Evolutionary conservation across 768 basidiomycete species (phyloP).

Genomic region (Tricholoma furcatifolium): DNA sequence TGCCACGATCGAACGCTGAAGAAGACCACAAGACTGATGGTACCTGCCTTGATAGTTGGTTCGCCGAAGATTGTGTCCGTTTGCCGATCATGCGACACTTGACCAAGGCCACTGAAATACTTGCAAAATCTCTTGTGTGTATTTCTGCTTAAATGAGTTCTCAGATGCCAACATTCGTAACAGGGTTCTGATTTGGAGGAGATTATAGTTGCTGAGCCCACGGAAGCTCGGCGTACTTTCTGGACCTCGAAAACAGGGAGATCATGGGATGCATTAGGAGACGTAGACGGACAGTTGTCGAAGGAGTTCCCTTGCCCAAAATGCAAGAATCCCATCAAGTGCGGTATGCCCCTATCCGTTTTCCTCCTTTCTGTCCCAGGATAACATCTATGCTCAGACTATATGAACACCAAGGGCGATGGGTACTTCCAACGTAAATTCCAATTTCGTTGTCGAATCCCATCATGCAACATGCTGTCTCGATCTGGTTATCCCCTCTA

Average conservation of each 20-base stretch:
- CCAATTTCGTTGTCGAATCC: slow-evolving; percentile 9
- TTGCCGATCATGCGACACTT: slow-evolving; percentile 8
- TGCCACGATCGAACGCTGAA: background rate
- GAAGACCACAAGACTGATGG: background rate
- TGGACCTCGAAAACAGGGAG: slow-evolving; percentile 2
- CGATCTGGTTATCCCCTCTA: background rate
- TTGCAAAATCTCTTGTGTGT: slow-evolving; percentile 8
- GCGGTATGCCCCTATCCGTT: background rate
- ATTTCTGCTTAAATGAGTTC: background rate
- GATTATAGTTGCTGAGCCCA: background rate
- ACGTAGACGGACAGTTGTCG: background rate
- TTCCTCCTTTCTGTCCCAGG: background rate
- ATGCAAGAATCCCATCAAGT: slow-evolving; percentile 1
- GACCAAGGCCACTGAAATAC: background rate
- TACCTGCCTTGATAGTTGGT: slow-evolving; percentile 10
- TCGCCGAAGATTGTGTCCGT: slow-evolving; percentile 15
- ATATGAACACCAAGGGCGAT: slow-evolving; percentile 12
- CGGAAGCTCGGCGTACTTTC: background rate
- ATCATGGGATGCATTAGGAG: background rate
- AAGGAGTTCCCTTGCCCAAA: background rate
- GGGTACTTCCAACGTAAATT: slow-evolving; percentile 17
- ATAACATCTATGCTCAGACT: background rate
- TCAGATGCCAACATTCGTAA: background rate
- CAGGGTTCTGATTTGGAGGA: slow-evolving; percentile 1
- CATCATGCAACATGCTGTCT: background rate